Percentiles rank a stretch among this genome's conserved stretches.
phyloP scores from a whole-genome alignment of 2,329 filamentous ascomycete species.

The Huntiella omanensis region DNA sequence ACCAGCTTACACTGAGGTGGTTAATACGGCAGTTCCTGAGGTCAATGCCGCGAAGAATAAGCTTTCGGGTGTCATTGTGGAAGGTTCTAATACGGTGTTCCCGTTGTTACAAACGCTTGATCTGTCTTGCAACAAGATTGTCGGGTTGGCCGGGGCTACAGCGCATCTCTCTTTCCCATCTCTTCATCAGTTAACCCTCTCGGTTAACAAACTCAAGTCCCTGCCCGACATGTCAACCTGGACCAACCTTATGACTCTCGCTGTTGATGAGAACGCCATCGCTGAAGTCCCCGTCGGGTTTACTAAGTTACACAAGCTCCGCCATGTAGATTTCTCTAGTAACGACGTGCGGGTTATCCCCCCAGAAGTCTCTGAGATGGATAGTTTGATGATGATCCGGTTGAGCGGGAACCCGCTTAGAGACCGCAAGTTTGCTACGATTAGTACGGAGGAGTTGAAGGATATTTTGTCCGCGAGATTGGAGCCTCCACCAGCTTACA shows the following conservation, averaged over 20 bases:
- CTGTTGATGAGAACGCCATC: conserved; percentile 68
- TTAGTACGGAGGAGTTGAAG: conserved; percentile 68
- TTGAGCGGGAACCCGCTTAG: conserved; percentile 78
- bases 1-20: conserved; percentile 12
- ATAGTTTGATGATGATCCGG: conserved; percentile 52
- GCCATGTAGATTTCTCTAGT: conserved; percentile 63
- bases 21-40: conserved; percentile 6
- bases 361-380: conserved; percentile 61
- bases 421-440: conserved; percentile 69
- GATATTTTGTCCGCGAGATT: conserved; percentile 48
- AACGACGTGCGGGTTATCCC: conserved; percentile 68
- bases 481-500: conserved; percentile 28
- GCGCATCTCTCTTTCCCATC: conserved; percentile 44
- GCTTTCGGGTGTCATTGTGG: conserved; percentile 53
- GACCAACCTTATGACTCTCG: conserved; percentile 52
- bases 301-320: conserved; percentile 44
- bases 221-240: conserved; percentile 62
- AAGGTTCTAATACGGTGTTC: conserved; percentile 31
- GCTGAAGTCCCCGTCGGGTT: conserved; percentile 60
- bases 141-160: conserved; percentile 26
- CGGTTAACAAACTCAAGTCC: conserved; percentile 56
- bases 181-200: conserved; percentile 56
- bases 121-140: conserved; percentile 57
- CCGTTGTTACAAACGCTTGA: conserved; percentile 56
- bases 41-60: conserved; percentile 60